phyloP scores from a whole-genome alignment of 108 stramenopile genomes.

The Pseudonitzschia multistriata region DNA sequence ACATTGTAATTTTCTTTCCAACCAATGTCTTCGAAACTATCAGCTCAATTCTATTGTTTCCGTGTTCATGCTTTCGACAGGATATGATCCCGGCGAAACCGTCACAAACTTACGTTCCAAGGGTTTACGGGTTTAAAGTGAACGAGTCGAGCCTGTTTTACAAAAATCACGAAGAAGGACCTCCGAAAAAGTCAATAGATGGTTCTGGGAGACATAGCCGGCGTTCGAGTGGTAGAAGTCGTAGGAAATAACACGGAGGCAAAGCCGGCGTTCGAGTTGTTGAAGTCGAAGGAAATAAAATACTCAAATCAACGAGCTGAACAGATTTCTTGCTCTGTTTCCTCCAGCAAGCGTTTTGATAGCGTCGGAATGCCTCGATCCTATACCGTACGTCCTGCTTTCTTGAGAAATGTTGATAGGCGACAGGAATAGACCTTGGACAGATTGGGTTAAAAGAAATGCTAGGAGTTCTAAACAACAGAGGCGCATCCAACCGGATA shows the following conservation, averaged over 20 bases:
- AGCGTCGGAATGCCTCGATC: background rate
- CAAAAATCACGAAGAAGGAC: conserved; percentile 68
- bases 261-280: conserved; percentile 19
- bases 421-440: background rate
- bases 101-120: conserved; percentile 83
- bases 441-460: no score
- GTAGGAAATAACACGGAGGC: conserved; percentile 18
- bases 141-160: conserved; percentile 78
- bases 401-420: background rate
- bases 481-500: background rate
- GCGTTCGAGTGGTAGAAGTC: conserved; percentile 15
- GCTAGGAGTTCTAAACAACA: no score
- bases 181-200: conserved; percentile 24
- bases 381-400: background rate
- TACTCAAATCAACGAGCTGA: background rate
- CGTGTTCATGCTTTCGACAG: conserved; percentile 28
- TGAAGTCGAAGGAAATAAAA: conserved; percentile 22
- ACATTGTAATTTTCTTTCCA: background rate
- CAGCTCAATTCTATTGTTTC: background rate
- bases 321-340: no score
- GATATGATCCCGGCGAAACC: conserved; percentile 83
- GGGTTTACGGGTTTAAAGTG: conserved; percentile 96
- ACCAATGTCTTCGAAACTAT: background rate
- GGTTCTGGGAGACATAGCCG: conserved; percentile 13
- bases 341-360: background rate